These are phyloP conservation scores for Nicotiana undulata DNA, from an alignment of 257 asterid species.

Conservation along the genomic window DNA sequence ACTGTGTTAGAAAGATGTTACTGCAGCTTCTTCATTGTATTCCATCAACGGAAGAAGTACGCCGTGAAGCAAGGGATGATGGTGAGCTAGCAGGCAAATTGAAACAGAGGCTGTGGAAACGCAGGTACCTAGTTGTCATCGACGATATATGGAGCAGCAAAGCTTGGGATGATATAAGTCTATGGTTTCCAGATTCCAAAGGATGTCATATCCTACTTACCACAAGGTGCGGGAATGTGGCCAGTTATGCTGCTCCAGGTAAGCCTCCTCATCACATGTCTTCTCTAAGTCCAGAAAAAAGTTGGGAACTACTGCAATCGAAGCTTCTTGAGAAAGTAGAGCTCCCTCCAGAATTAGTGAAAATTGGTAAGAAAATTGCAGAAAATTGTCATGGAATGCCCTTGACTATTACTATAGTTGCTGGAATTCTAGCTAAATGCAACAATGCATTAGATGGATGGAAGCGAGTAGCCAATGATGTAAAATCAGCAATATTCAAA, in stretches of 20 bases:
- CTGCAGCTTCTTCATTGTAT: not conserved
- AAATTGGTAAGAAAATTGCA: slow-evolving; percentile 3
- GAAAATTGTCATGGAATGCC: slow-evolving; percentile 12
- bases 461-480: not conserved
- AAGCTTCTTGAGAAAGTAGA: not conserved
- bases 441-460: not conserved
- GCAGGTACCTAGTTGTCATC: slow-evolving; percentile 11
- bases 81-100: not conserved
- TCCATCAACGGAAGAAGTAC: not conserved
- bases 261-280: not conserved
- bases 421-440: not conserved
- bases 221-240: slow-evolving; percentile 6
- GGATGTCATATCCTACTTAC: slow-evolving; percentile 16
- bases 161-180: slow-evolving; percentile 1
- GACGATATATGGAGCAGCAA: slow-evolving; percentile 10
- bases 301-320: slow-evolving; percentile 7
- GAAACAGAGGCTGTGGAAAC: not conserved
- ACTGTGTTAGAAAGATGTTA: not conserved
- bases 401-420: not conserved
- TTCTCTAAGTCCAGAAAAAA: not conserved
- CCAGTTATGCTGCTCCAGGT: not conserved
- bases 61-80: not conserved
- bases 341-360: not conserved
- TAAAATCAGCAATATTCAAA: not conserved
- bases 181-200: slow-evolving; percentile 11